Percentiles rank a stretch among this genome's conserved stretches.
phyloP scores from a whole-genome alignment of 805 yeast genomes.

The Kazachstania psychrophila region DNA sequence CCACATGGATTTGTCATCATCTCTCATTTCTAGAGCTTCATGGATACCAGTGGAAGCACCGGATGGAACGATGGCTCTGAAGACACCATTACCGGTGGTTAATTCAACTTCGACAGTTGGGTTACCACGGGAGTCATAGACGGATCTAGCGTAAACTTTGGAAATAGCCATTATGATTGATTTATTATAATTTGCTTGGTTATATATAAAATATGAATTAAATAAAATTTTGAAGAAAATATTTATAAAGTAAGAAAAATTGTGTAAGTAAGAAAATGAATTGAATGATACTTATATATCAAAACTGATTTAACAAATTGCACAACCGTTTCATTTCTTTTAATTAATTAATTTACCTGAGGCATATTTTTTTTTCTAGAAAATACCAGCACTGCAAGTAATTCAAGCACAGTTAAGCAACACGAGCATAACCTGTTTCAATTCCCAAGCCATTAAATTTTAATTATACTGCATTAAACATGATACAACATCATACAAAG shows the following conservation, averaged over 20 bases:
- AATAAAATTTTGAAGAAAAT: conserved; percentile 3
- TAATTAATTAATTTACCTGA: too few species aligned
- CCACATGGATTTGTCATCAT: conserved; percentile 96
- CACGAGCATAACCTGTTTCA: too few species aligned
- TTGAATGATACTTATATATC: not conserved
- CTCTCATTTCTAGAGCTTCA: conserved; percentile 98
- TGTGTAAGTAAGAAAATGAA: not conserved
- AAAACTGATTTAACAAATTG: too few species aligned
- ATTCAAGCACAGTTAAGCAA: too few species aligned
- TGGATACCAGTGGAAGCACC: conserved; percentile 99
- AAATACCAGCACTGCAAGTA: too few species aligned
- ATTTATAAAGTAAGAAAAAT: not conserved
- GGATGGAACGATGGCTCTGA: conserved; percentile 97
- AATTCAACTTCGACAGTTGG: conserved; percentile 99
- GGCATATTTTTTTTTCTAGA: too few species aligned
- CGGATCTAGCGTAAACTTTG: conserved; percentile 88
- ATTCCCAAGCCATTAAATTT: too few species aligned
- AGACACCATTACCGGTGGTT: conserved; percentile 82
- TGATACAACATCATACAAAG: too few species aligned
- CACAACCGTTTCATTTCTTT: too few species aligned
- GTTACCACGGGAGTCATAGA: conserved; percentile 99
- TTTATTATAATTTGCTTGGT: conserved; percentile 17
- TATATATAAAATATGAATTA: conserved; percentile 2
- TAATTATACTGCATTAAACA: too few species aligned
- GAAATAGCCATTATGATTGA: conserved; percentile 59